Evolutionary conservation across 768 basidiomycete species (phyloP), one percentile per base, ranked within the genome.

Genomic region (Leccinum rimulosum): DNA sequence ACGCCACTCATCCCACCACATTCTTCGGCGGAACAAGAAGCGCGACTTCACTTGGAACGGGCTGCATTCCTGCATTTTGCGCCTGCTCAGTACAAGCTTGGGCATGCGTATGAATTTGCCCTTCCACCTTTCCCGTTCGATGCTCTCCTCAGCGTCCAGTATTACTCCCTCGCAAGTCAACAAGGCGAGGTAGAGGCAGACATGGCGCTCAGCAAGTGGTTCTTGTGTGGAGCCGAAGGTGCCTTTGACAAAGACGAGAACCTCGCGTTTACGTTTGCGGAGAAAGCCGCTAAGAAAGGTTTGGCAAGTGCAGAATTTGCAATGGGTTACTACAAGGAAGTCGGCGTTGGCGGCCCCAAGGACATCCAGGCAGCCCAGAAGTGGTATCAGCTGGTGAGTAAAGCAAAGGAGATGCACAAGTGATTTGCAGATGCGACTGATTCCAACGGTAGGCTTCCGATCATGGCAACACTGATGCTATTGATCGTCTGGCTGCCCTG

Each of bases 201-300:
- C 70, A 95, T 98, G 94, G 95, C 94, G 3, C 81, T 98, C 55
- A 88, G 85, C 73, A 98, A 97, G 74, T 98, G 96, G 95, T 98
- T 97, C 78, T 76, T 98, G 52, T 95, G 94, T 69, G 95, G 95
- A 4, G 86, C 87, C 0, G 80, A 82, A 36, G 83, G 83, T 8
- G 75, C 78, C 14, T 95, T 97, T 65, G 91, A 91, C 40, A 93
- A 94, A 73, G 92, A 95, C 70, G 94, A 97, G 70, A 75, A 70
- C 1, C 80, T 98, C 3, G 95, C 96, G 2, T 84, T 84, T 63
- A 90, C 87, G 0, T 98, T 96, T 74, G 96, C 96, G 0, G 88
- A 92, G 62, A 95, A 96, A 74, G 89, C 91, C 0, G 88, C 89
- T 0, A 70, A 76, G 50, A 89, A 87, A 65, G 89, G 86, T 0